These are phyloP conservation scores for Malus hybrid DNA, from an alignment of 331 rosid species.

Conservation along the genomic window DNA sequence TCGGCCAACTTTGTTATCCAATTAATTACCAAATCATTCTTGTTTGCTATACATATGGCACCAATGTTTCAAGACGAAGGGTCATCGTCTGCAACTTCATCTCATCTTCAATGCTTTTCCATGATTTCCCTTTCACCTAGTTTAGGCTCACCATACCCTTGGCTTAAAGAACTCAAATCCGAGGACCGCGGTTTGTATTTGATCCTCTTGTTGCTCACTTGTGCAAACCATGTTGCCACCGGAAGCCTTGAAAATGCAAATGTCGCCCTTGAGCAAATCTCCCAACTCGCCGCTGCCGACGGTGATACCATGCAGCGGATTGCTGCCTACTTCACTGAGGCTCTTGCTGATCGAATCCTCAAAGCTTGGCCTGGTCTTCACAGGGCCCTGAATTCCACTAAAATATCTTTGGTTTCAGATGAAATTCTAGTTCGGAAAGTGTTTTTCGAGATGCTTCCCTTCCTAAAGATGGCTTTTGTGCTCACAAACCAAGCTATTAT, in stretches of 20 bases:
- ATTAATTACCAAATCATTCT: constrained; percentile 8
- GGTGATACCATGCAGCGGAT: constrained; percentile 95
- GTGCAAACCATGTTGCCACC: constrained; percentile 74
- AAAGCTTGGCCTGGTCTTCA: constrained; percentile 77
- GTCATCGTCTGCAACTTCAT: constrained; percentile 56
- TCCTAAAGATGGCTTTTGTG: constrained; percentile 59
- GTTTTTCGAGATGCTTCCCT: constrained; percentile 74
- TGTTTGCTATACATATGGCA: constrained; percentile 20
- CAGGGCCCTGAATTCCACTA: constrained; percentile 70
- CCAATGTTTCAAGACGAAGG: constrained; percentile 70
- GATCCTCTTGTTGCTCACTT: constrained; percentile 67
- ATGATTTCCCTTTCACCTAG: constrained; percentile 63
- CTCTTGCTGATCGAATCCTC: constrained; percentile 72
- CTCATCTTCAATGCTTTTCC: constrained; percentile 54
- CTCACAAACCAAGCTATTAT: constrained; percentile 74
- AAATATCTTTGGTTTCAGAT: constrained; percentile 45
- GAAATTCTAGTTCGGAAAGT: constrained; percentile 60
- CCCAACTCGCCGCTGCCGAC: constrained; percentile 65
- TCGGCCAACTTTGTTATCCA: not conserved
- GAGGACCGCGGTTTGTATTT: constrained; percentile 76
- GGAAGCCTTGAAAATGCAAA: constrained; percentile 74
- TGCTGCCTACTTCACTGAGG: constrained; percentile 70
- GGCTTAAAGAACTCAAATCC: constrained; percentile 66
- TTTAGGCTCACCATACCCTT: constrained; percentile 61
- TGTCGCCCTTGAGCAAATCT: constrained; percentile 68